Base-by-base conservation (phyloP, 2,329 filamentous ascomycete species). In the Phyllosticta citrichinensis region DNA sequence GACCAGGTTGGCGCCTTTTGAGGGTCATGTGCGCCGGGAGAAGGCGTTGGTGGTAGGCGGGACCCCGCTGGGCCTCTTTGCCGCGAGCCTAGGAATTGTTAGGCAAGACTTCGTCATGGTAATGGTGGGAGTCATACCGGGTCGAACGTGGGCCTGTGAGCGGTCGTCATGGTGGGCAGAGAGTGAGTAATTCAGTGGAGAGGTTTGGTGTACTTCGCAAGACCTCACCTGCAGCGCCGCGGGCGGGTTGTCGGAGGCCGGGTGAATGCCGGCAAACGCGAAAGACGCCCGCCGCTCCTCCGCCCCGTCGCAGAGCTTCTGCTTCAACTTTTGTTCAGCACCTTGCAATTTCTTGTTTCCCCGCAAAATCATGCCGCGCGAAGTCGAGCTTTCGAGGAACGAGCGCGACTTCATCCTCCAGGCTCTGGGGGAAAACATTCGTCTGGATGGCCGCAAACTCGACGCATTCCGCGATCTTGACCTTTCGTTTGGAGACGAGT, bases 31-130 rank as follows among this genome's bases (percentile, higher is more conserved):
- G 88, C 33, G 94, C 94, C 35, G 94, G 93, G 14, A 97, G 86
- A 17, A 97, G 87, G 68, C 94, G 88, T 76, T 97, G 93, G 73
- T 99, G 94, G 79, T 97, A 97, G 68, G 91, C 93, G 56, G 91
- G 89, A 55, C 94, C 94, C 69, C 91, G 88, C 63, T 91, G 87
- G 69, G 92, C 91, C 76, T 99, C 94, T 81, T 97, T 97, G 73
- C 94, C 94, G 72, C 87, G 86, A 52, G 93, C 92, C 88, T 91
- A 61, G 69, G 61, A 64, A 64, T 64, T 51, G 64, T 76, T 68
- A 74, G 71, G 22, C 19, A n/a, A 57, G 35, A n/a, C n/a, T 47
- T 17, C 35, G 2, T 47, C 14, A 11, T 12, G 25, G 5, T 17
- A n/a, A 33, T 11, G 33, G 2, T 27, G 30, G 66, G 27, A 22